Evolutionary conservation across 371 early-diverging fungal species (phyloP), one percentile per base, ranked within the genome.

Genomic region (Choanephora cucurbitarum): DNA sequence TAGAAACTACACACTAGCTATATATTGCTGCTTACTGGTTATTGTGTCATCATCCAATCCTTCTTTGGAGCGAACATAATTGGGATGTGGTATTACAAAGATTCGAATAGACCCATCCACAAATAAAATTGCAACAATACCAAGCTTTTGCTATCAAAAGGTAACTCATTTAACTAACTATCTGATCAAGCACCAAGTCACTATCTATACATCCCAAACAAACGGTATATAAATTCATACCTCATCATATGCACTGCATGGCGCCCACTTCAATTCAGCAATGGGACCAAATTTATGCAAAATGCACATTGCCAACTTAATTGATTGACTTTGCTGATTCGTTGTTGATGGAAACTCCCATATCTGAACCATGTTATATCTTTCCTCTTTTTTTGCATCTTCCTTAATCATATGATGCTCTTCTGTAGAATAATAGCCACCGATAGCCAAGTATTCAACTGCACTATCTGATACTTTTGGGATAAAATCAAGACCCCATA

Each of bases 401-500:
- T 58, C 70, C 6, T 69, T 69, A 2, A 81, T 49, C 5, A 62
- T 33, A 17, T 82, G 78, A 45, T 77, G 75, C 22, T 82, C 81
- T 21, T 58, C 50, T 18, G 67, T 73, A 13, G 74, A 57, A 7
- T 60, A 58, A 52, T 85, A 88, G 0, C 88, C 87, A 5, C 75
- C 84, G 17, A 86, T 52, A 0, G 87, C 86, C n/a, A 89, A 48
- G 39, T 83, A 89, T 45, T 86, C 85, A 44, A 44, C 60, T 40
- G 62, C 45, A 9, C 45, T 55, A 18, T 73, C 68, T 7, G 41
- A 45, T n/a, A 34, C 22, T 32, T 77, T 77, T 3, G 84, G 82
- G 15, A 72, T 76, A 73, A 86, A 87, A 19, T 82, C 85, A 19
- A 89, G 48, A 9, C 79, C 85, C 83, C 86, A 86, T n/a, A 87